Evolutionary conservation across 208 protist genomes (phyloP), one percentile per base, ranked within the genome.

Genomic region (Plasmodiophora brassicae): DNA sequence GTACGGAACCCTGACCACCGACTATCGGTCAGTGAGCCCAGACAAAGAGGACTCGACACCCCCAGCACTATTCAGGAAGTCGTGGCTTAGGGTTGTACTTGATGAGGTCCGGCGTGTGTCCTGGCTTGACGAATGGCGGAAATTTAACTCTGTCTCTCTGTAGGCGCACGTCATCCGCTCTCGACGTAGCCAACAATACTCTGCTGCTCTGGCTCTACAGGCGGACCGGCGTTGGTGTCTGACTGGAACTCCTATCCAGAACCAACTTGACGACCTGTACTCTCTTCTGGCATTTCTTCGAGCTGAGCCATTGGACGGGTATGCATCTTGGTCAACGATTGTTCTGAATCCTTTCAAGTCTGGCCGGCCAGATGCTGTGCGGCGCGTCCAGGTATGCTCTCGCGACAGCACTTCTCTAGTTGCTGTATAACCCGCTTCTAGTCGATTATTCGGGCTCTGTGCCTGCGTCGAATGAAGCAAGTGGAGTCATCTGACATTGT

Each of bases 211-310:
- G 5, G 65, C 65, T 5, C 20, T 78, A 8, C 10, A 78, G 20
- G 65, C 14, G n/a, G 65, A 78, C 20, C n/a, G 65, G 32, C 65
- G 65, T 32, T 78, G 65, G 65, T 78, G 65, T 32, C n/a, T 78
- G 5, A 78, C 32, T 78, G 65, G 65, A 8, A 78, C 65, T 32
- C 65, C 65, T 38, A 78, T 78, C n/a, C 65, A 78, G 65, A 78
- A 78, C 65, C 65, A 78, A 44, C 65, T 78, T 38, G 65, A 78
- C n/a, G 65, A 78, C n/a, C n/a, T 78, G 10, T 78, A 38, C 41
- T 5, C 65, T 8, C 5, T 78, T 5, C n/a, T 78, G 65, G 41
- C 32, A 32, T 78, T 78, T 32, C 65, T 78, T 5, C 65, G 65
- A 5, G 65, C 65, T 32, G 14, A 78, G n/a, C 65, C 65, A 36